These are phyloP conservation scores for Fraxinus angustifolia DNA, from an alignment of 305 asterid genomes.

Conservation along the genomic window DNA sequence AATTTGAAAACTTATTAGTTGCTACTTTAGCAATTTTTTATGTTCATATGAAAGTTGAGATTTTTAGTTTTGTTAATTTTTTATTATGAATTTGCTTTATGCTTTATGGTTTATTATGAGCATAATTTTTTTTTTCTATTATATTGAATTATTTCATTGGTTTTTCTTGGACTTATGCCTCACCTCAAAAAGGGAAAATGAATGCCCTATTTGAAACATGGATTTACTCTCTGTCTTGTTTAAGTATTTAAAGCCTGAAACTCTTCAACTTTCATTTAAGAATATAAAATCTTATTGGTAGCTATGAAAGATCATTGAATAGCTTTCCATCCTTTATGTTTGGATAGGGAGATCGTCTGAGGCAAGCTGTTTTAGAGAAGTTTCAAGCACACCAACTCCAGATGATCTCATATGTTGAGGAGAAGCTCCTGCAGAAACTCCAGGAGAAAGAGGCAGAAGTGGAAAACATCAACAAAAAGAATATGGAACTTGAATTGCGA, in stretches of 20 bases:
- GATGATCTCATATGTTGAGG: conserved; percentile 69
- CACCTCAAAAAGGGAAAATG: background rate
- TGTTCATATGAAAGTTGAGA: background rate
- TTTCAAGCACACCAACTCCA: conserved; percentile 78
- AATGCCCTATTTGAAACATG: background rate
- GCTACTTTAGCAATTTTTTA: background rate
- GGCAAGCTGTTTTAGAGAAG: conserved; percentile 73
- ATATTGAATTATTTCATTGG: background rate
- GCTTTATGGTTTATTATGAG: background rate
- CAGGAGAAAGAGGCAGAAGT: conserved; percentile 73
- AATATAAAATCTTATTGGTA: background rate
- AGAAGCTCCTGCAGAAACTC: conserved; percentile 62
- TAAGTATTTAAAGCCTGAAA: background rate
- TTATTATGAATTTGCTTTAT: background rate
- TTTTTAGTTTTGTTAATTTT: background rate
- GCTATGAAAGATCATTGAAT: conserved; percentile 5
- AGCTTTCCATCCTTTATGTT: conserved; percentile 11
- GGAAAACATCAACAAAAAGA: conserved; percentile 70
- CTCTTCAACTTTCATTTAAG: background rate
- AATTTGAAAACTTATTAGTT: background rate
- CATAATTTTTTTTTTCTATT: background rate
- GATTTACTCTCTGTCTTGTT: background rate
- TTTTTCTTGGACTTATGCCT: background rate
- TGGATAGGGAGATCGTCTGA: conserved; percentile 68
- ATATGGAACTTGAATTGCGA: conserved; percentile 65